Evolutionary conservation across 140 eudicot species (phyloP), one percentile per base, ranked within the genome.

Genomic region (Erigeron philadelphicus): DNA sequence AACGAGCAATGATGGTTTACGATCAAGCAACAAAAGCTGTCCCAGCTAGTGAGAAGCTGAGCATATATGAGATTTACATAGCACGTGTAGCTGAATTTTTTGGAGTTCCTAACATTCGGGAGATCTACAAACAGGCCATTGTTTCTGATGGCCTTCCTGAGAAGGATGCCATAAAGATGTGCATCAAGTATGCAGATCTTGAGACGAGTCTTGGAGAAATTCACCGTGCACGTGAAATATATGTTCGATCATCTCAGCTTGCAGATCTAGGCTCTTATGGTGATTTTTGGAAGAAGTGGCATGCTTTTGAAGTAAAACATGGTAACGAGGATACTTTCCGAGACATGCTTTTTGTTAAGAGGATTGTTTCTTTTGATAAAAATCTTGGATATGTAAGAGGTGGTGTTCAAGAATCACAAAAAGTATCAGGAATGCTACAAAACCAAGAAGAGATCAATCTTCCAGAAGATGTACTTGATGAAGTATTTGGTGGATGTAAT

Each of bases 51-150:
- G 98, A 93, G 79, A 89, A 89, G 66, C 66, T 89, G 75, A 79
- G 95, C 86, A 93, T 93, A 96, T 93, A 87, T 57, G 96, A 93
- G 44, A 83, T 87, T 11, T 93, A 93, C 84, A 93, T 93, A 40
- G 94, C 96, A 11, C 93, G 94, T 74, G 95, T 95, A 35, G 93
- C 98, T n/a, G 98, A 93, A 42, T 83, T 93, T 61, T 93, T 84
- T 74, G 98, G 98, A 49, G 90, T 93, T 48, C 93, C 95, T 7
- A 87, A 80, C 77, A 93, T 96, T 0, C 70, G 99, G 73, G 94
- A 85, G 72, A 89, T 93, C 18, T 93, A 89, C 57, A 95, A 89
- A 76, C 94, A 93, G 75, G 99, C 97, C 5, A 89, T 93, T 19
- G 83, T 79, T 53, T 84, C 88, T 3, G 95, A 90, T 1, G 93